These are phyloP conservation scores for Euphorbia schlechtendalii DNA, from an alignment of 441 rosid genomes.

Conservation along the genomic window DNA sequence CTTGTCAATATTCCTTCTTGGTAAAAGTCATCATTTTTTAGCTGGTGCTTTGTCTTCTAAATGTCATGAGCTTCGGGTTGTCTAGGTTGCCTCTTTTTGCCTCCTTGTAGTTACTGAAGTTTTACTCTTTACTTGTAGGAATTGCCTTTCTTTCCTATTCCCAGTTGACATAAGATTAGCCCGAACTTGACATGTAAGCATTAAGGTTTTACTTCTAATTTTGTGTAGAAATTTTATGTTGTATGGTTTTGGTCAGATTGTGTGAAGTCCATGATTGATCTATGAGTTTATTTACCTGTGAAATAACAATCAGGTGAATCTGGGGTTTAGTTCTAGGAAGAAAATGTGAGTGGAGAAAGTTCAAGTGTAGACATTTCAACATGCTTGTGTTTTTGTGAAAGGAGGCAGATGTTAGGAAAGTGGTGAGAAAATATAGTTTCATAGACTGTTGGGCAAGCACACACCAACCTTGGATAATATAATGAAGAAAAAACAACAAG, in stretches of 20 bases:
- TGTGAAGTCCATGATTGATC: background rate
- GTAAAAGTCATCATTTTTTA: background rate
- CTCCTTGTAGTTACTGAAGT: no score
- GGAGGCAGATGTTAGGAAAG: background rate
- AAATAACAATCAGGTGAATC: background rate
- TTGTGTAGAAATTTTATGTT: background rate
- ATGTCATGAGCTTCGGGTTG: no score
- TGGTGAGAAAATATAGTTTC: background rate
- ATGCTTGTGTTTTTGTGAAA: background rate
- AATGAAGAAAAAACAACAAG: no score
- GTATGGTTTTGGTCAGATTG: no score
- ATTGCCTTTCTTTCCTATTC: background rate
- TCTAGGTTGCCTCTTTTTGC: background rate
- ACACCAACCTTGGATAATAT: no score
- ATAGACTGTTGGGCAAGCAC: no score
- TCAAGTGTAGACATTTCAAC: background rate
- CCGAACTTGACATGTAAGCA: background rate
- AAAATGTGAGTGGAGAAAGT: background rate
- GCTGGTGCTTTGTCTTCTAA: background rate
- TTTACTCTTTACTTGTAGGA: background rate
- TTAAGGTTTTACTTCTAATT: background rate
- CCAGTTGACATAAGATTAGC: background rate
- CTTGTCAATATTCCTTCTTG: conserved; percentile 30
- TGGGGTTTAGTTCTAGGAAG: background rate
- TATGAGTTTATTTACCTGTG: background rate